A percentile compares a stretch with the other conserved stretches of the same genome.
Conservation (phyloP, 1,284 basidiomycete species). For the Bondarzewia mesenterica region DNA sequence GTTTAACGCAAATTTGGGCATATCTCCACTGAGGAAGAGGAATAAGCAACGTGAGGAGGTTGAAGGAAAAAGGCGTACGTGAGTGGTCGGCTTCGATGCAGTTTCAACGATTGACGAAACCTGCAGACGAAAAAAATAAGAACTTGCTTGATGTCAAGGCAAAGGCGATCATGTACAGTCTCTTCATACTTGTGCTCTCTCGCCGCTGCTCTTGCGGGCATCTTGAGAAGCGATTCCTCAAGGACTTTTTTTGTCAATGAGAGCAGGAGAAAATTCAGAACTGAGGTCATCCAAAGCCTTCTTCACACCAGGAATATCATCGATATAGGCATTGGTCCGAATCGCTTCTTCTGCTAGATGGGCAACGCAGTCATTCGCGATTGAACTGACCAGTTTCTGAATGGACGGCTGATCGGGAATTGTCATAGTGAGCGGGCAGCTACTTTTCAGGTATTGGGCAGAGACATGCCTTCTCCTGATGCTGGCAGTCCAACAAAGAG, state of each 20-base stretch:
- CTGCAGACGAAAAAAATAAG: constrained; percentile 26
- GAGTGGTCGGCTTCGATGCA: constrained; percentile 59
- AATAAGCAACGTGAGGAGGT: not conserved
- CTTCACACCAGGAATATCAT: constrained; percentile 38
- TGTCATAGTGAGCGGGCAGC: constrained; percentile 4
- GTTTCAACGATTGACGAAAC: constrained; percentile 60
- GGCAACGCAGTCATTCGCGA: constrained; percentile 61
- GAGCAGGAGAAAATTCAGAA: constrained; percentile 35
- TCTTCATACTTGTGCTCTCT: constrained; percentile 38
- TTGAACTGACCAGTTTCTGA: constrained; percentile 75
- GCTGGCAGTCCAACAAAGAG: constrained; percentile 77
- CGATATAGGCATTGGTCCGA: constrained; percentile 50
- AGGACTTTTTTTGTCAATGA: constrained; percentile 39
- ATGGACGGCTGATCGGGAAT: constrained; percentile 66
- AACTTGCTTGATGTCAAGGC: not conserved
- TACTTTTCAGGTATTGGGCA: not conserved
- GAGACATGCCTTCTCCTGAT: constrained; percentile 76
- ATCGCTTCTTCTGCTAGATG: constrained; percentile 56
- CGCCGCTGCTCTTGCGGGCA: constrained; percentile 29
- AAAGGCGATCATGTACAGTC: constrained; percentile 32
- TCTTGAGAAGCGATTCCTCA: constrained; percentile 32
- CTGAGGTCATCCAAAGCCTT: constrained; percentile 38
- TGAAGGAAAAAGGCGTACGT: constrained; percentile 38
- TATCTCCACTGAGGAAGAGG: constrained; percentile 74
- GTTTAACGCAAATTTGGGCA: constrained; percentile 66